Percentiles rank a stretch among this genome's conserved stretches.
Conservation (phyloP, 2,329 filamentous ascomycete species). For the Coleophoma crateriformis region DNA sequence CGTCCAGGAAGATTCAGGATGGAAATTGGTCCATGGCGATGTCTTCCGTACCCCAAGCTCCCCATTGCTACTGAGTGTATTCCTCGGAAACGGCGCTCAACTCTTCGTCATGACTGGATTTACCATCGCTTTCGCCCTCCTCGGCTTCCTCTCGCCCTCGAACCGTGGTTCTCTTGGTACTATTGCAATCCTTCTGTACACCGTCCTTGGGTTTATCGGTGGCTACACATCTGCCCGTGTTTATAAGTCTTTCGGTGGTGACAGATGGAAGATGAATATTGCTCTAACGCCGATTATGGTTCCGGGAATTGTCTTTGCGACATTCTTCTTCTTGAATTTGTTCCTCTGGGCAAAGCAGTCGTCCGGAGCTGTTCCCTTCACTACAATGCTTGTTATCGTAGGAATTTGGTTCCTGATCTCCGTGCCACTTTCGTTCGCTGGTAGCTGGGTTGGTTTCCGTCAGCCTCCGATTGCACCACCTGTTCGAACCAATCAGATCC, state of each 20-base stretch:
- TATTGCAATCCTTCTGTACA: conserved; percentile 90
- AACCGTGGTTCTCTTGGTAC: conserved; percentile 93
- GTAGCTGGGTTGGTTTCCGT: conserved; percentile 91
- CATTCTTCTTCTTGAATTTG: conserved; percentile 91
- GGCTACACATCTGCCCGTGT: conserved; percentile 83
- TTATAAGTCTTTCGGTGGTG: conserved; percentile 93
- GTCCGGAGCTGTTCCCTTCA: conserved; percentile 91
- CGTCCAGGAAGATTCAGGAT: conserved; percentile 94
- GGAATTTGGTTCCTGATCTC: conserved; percentile 97
- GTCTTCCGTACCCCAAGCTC: conserved; percentile 86
- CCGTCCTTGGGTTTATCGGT: conserved; percentile 84
- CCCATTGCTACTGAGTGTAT: conserved; percentile 76
- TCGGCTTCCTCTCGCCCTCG: conserved; percentile 92
- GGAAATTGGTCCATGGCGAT: conserved; percentile 97
- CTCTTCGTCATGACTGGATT: conserved; percentile 96
- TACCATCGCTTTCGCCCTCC: conserved; percentile 86
- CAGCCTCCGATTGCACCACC: conserved; percentile 67
- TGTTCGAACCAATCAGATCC: conserved; percentile 95
- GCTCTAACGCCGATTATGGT: conserved; percentile 79
- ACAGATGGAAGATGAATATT: conserved; percentile 93
- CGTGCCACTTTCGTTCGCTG: conserved; percentile 81
- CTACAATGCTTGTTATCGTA: conserved; percentile 91
- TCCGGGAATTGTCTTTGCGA: conserved; percentile 77
- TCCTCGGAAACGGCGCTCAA: conserved; percentile 91
- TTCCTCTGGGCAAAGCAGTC: conserved; percentile 94